Base-by-base conservation (phyloP, 768 basidiomycete species). In the Nidularia pulvinata region DNA sequence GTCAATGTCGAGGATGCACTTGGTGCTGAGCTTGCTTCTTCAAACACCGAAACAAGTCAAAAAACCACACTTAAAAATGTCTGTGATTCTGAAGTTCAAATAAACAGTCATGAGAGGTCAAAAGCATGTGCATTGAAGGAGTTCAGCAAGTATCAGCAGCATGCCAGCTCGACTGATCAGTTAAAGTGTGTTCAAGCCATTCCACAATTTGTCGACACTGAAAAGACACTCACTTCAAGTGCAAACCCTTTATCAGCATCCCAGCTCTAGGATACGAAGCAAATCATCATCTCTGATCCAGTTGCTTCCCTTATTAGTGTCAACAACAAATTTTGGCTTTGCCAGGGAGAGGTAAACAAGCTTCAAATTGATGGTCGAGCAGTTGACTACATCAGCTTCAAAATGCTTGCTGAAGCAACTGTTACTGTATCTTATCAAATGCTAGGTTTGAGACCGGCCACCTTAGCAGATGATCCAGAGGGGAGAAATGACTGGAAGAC, bases 401-500 rank as follows among this genome's bases (percentile, higher is more conserved):
- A 64, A 1, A 48, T 61, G 43, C 53, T 68, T 6, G 2, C 13
- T 2, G 68, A 69, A 42, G 55, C 54, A 4, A 56, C 54, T 0
- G 59, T 63, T 6, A 45, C 49, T 1, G 56, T 60, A 7, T 43
- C 5, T 30, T 68, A 62, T 44, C 68, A 69, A 42, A 48, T 69
- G 25, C 46, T 69, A 3, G 59, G 59, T 6, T 36, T 69, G 2
- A 48, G 59, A 46, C 59, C 58, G 9, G 56, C 59, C 16, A 62
- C 59, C 4, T 6, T 25, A 1, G 52, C 52, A 14, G 66, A 65
- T 13, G 62, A 66, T 36, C 55, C 64, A 2, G 48, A 51, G n/a
- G 1, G 1, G 2, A 2, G 57, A 35, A 34, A 65, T 49, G 66
- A 72, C 56, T 72, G 69, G 69, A 25, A 59, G 6, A 62, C 65